Percentiles rank a stretch among this genome's conserved stretches.
Conservation (phyloP, 2,329 filamentous ascomycete genomes). For the Scedosporium apiospermum region DNA sequence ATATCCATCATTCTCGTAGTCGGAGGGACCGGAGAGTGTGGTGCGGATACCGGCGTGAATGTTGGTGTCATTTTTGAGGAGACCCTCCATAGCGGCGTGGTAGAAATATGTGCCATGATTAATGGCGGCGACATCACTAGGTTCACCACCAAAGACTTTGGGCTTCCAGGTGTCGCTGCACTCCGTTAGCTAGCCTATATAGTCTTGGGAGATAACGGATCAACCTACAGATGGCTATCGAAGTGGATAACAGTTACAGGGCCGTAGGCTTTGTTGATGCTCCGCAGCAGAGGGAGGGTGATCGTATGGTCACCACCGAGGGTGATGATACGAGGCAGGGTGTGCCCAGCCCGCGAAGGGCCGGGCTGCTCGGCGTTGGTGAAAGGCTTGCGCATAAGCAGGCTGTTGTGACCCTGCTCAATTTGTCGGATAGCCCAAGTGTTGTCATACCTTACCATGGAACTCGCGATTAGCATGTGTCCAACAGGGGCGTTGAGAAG, state of each 20-base stretch:
- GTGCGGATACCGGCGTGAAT: slow-evolving; percentile 84
- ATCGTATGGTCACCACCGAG: slow-evolving; percentile 68
- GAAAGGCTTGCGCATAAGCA: slow-evolving; percentile 34
- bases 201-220: not conserved
- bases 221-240: slow-evolving; percentile 54
- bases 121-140: slow-evolving; percentile 64
- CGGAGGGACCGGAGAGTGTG: slow-evolving; percentile 65
- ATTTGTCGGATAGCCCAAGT: slow-evolving; percentile 72
- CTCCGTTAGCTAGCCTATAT: slow-evolving; percentile 9
- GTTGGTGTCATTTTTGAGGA: slow-evolving; percentile 72
- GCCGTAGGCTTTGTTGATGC: slow-evolving; percentile 52
- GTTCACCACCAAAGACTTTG: slow-evolving; percentile 78
- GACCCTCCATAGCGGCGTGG: slow-evolving; percentile 67
- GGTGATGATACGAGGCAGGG: slow-evolving; percentile 39
- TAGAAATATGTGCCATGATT: slow-evolving; percentile 90
- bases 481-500: not conserved
- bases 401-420: slow-evolving; percentile 68
- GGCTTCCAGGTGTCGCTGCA: slow-evolving; percentile 44
- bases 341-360: slow-evolving; percentile 13
- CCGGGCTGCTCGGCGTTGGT: slow-evolving; percentile 29
- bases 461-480: not conserved
- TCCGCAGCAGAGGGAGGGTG: slow-evolving; percentile 59
- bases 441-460: slow-evolving; percentile 48
- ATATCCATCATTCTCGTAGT: slow-evolving; percentile 81
- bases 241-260: slow-evolving; percentile 64